These are phyloP conservation scores for Funneliformis caledonium DNA, from an alignment of 371 early-diverging fungal species.

Conservation along the genomic window DNA sequence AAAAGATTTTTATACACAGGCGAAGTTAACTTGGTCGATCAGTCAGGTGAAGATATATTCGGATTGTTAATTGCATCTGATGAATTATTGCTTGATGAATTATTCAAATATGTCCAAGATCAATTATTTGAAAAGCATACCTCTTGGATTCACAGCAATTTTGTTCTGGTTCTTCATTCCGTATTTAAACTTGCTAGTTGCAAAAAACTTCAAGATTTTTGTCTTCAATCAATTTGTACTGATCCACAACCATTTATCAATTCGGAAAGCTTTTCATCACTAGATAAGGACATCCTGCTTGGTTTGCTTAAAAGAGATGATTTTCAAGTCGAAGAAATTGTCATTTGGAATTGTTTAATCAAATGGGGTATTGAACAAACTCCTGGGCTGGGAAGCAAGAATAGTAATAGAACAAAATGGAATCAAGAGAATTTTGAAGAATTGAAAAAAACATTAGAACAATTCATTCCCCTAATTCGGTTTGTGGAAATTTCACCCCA, in stretches of 20 bases:
- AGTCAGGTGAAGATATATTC: slow-evolving; percentile 8
- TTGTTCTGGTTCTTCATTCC: neutral
- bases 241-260: slow-evolving; percentile 6
- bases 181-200: neutral
- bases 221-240: slow-evolving; percentile 1
- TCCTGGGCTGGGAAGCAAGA: neutral
- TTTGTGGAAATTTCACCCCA: neutral
- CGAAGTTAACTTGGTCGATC: neutral
- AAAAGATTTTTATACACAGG: slow-evolving; percentile 37
- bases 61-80: slow-evolving; percentile 7
- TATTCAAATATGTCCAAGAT: neutral
- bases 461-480: slow-evolving; percentile 2
- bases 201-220: slow-evolving; percentile 8
- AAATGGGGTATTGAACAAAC: slow-evolving; percentile 29
- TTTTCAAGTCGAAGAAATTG: slow-evolving; percentile 1
- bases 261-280: neutral
- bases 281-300: neutral
- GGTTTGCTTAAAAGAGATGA: slow-evolving; percentile 22
- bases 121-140: neutral
- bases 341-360: slow-evolving; percentile 32
- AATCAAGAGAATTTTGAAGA: neutral
- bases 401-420: slow-evolving; percentile 6
- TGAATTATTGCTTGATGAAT: slow-evolving; percentile 18
- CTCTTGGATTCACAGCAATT: slow-evolving; percentile 13
- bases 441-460: neutral